Conservation (phyloP, 345 rosid species). For the Eucalyptus guilfoylei region DNA sequence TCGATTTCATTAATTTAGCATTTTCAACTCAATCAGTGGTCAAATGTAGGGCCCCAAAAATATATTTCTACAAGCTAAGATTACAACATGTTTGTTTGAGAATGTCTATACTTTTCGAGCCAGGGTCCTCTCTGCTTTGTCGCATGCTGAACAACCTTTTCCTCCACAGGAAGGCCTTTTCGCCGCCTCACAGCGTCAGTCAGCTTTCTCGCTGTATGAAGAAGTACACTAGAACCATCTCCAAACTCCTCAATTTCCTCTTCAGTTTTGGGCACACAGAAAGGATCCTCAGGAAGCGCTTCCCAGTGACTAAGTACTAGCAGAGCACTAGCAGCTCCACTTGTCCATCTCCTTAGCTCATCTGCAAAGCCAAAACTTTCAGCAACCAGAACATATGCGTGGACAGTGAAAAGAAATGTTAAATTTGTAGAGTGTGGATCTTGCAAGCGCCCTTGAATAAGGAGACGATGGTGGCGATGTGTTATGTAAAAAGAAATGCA, state of each 20-base stretch:
- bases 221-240: slow-evolving; percentile 82
- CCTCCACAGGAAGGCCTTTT: slow-evolving; percentile 76
- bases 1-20: background rate
- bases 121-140: slow-evolving; percentile 77
- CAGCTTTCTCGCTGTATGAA: slow-evolving; percentile 73
- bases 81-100: background rate
- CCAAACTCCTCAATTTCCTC: slow-evolving; percentile 88
- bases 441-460: background rate
- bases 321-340: slow-evolving; percentile 72
- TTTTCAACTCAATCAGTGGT: background rate
- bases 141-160: slow-evolving; percentile 74
- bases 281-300: slow-evolving; percentile 75
- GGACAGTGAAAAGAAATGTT: slow-evolving; percentile 30
- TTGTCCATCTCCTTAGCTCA: slow-evolving; percentile 70
- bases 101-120: slow-evolving; percentile 52
- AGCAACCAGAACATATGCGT: slow-evolving; percentile 70
- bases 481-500: no score
- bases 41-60: background rate
- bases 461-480: background rate
- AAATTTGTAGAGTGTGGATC: background rate
- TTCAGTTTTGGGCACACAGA: slow-evolving; percentile 77
- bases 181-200: slow-evolving; percentile 58
- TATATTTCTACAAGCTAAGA: background rate
- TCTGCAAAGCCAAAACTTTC: slow-evolving; percentile 90
- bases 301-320: slow-evolving; percentile 91